Percentiles rank a stretch among this genome's conserved stretches.
Evolutionary conservation across 306 rosid genomes (phyloP).

Genomic region (Sphenostylis stenocarpa): DNA sequence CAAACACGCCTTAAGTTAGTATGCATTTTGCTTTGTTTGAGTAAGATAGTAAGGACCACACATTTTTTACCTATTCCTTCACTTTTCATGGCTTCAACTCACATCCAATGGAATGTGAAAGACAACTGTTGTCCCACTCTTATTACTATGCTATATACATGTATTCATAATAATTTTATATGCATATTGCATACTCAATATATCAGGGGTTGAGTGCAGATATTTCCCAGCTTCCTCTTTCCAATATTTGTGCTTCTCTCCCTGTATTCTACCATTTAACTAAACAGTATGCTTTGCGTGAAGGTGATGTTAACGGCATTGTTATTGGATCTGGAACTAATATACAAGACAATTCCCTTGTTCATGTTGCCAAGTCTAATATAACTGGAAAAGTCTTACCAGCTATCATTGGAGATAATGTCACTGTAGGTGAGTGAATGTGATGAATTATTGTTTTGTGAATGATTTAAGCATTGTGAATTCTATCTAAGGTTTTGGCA

Average conservation of each 20-base stretch:
- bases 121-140: background rate
- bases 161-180: background rate
- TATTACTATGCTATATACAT: background rate
- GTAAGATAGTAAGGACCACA: background rate
- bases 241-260: background rate
- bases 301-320: conserved; percentile 54
- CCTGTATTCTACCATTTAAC: conserved; percentile 4
- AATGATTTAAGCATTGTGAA: conserved; percentile 6
- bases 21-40: background rate
- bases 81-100: conserved; percentile 24
- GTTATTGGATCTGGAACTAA: conserved; percentile 81
- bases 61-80: conserved; percentile 5
- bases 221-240: background rate
- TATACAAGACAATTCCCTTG: conserved; percentile 95
- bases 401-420: conserved; percentile 86
- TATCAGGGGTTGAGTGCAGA: conserved; percentile 4
- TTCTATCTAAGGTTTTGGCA: conserved; percentile 25
- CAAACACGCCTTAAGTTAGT: background rate
- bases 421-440: conserved; percentile 79
- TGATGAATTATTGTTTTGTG: conserved; percentile 29
- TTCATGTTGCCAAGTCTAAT: conserved; percentile 87
- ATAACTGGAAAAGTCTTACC: conserved; percentile 91
- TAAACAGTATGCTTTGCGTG: conserved; percentile 24
- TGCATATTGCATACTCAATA: background rate
- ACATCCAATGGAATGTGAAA: conserved; percentile 21